Percentiles rank a stretch among this genome's conserved stretches.
Evolutionary conservation across 2,329 filamentous ascomycete genomes (phyloP).

Genomic region (Trichoderma sp.): DNA sequence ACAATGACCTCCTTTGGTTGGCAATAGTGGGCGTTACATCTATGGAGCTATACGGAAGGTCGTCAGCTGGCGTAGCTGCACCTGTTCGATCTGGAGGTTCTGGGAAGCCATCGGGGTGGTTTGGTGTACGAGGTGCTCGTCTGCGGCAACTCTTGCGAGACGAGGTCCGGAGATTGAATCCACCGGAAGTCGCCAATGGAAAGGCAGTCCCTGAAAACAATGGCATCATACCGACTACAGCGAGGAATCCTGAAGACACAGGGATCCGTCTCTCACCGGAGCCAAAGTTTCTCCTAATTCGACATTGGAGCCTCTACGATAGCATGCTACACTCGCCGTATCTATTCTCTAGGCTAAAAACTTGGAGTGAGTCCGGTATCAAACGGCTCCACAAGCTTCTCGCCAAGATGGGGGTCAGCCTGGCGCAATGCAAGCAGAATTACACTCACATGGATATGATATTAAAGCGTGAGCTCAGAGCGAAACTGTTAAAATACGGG

Average conservation of each 20-base stretch:
- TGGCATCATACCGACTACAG: constrained; percentile 87
- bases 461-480: constrained; percentile 82
- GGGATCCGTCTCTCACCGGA: constrained; percentile 92
- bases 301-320: constrained; percentile 97
- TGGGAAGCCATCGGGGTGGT: constrained; percentile 70
- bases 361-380: constrained; percentile 88
- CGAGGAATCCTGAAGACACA: constrained; percentile 85
- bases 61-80: constrained; percentile 75
- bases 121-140: constrained; percentile 78
- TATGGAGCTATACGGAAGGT: constrained; percentile 86
- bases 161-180: constrained; percentile 91
- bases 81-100: constrained; percentile 59
- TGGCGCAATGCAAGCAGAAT: constrained; percentile 91
- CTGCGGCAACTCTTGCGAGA: constrained; percentile 87
- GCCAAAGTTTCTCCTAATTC: constrained; percentile 86
- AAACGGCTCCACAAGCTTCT: constrained; percentile 91
- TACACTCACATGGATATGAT: constrained; percentile 99
- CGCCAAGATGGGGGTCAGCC: constrained; percentile 96
- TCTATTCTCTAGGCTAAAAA: constrained; percentile 85
- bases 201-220: constrained; percentile 66
- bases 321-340: constrained; percentile 98
- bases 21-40: constrained; percentile 95
- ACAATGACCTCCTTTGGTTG: constrained; percentile 95
- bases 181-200: constrained; percentile 68
- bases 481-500: constrained; percentile 87